These are phyloP conservation scores for Pseudozyma thailandica DNA, from an alignment of 1,284 basidiomycete species.

Conservation along the genomic window DNA sequence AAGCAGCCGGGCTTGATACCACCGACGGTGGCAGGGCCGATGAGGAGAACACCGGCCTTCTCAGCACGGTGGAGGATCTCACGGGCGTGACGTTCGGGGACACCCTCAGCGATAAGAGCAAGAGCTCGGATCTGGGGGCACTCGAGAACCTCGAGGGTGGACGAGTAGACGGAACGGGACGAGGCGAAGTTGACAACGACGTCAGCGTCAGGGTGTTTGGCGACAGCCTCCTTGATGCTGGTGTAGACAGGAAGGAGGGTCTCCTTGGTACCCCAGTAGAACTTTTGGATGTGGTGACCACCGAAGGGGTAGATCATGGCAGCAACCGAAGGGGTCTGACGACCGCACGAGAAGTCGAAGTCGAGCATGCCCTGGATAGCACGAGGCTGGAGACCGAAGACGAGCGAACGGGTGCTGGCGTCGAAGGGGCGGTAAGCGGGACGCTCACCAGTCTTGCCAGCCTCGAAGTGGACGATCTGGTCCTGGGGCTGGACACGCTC, in stretches of 20 bases:
- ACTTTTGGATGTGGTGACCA: slow-evolving; percentile 99
- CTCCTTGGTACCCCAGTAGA: slow-evolving; percentile 99
- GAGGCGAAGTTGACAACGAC: slow-evolving; percentile 99
- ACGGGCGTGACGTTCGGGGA: slow-evolving; percentile 94
- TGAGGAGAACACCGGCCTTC: slow-evolving; percentile 89
- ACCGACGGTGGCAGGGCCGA: slow-evolving; percentile 97
- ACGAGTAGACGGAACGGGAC: slow-evolving; percentile 91
- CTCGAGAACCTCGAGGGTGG: slow-evolving; percentile 88
- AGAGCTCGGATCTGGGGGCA: slow-evolving; percentile 80
- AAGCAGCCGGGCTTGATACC: slow-evolving; percentile 99
- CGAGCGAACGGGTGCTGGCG: slow-evolving; percentile 89
- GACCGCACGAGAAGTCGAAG: slow-evolving; percentile 98
- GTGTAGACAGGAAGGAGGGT: slow-evolving; percentile 98
- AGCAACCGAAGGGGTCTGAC: slow-evolving; percentile 89
- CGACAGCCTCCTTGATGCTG: slow-evolving; percentile 86
- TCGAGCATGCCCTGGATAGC: slow-evolving; percentile 99
- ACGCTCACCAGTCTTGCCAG: slow-evolving; percentile 45
- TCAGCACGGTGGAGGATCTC: slow-evolving; percentile 92
- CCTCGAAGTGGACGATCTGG: slow-evolving; percentile 86
- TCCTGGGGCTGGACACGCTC: slow-evolving; percentile 83
- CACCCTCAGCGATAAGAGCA: slow-evolving; percentile 97
- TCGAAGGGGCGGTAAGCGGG: slow-evolving; percentile 73
- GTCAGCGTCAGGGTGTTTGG: slow-evolving; percentile 96
- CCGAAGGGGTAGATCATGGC: slow-evolving; percentile 99
- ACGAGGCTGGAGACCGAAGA: slow-evolving; percentile 97